phyloP scores from a whole-genome alignment of 164 flowering plant species.

The Magnolia officinalis region DNA sequence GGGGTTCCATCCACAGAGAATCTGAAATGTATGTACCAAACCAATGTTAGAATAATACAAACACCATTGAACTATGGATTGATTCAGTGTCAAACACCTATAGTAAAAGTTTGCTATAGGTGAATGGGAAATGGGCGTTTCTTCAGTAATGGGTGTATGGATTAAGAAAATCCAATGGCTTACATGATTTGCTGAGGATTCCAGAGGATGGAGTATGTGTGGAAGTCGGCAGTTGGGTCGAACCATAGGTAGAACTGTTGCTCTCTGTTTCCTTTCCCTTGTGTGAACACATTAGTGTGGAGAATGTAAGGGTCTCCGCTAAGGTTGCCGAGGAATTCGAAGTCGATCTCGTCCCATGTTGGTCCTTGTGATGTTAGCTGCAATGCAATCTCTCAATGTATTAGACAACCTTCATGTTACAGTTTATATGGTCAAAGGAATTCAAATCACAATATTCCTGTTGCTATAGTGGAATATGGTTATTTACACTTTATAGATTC shows the following conservation, averaged over 20 bases:
- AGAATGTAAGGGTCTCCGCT: slow-evolving; percentile 25
- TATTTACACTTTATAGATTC: neutral
- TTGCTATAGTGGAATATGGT: too few relatives aligned
- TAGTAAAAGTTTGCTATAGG: neutral
- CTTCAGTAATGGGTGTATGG: neutral
- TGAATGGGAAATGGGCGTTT: neutral
- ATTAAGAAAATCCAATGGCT: neutral
- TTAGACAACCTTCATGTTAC: neutral
- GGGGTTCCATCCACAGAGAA: slow-evolving; percentile 23
- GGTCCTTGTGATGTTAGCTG: slow-evolving; percentile 23
- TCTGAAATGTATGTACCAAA: slow-evolving; percentile 1
- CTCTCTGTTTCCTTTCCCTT: slow-evolving; percentile 26
- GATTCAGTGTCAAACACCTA: neutral
- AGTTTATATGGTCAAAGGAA: neutral
- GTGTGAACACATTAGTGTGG: slow-evolving; percentile 27
- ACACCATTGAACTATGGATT: neutral
- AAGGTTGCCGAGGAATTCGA: slow-evolving; percentile 25
- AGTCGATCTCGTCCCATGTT: slow-evolving; percentile 25
- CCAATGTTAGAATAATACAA: neutral
- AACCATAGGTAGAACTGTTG: slow-evolving; percentile 29
- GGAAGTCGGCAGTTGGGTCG: slow-evolving; percentile 26
- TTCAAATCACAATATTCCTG: neutral
- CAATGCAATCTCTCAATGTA: neutral
- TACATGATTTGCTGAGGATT: slow-evolving; percentile 22
- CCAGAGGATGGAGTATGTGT: slow-evolving; percentile 27